Evolutionary conservation across 2,329 filamentous ascomycete species (phyloP).

Genomic region (Clathrospora elynae): DNA sequence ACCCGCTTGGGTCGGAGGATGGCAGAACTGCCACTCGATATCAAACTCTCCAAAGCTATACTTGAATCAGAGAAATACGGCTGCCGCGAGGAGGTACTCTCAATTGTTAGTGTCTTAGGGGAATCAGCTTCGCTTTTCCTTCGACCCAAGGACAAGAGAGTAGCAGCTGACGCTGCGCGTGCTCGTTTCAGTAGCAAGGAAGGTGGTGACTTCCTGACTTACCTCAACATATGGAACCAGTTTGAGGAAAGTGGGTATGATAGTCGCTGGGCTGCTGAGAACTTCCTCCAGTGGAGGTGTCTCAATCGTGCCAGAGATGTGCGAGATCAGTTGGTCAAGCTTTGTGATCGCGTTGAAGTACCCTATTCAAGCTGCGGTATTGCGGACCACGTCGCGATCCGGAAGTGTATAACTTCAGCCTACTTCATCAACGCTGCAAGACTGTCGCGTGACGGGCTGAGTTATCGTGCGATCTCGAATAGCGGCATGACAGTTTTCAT

Average conservation of each 20-base stretch:
- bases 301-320: constrained; percentile 88
- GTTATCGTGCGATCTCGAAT: constrained; percentile 83
- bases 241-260: constrained; percentile 93
- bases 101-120: constrained; percentile 91
- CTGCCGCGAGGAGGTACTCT: constrained; percentile 92
- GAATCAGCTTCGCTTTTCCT: constrained; percentile 91
- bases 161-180: constrained; percentile 89
- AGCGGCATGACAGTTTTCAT: constrained; percentile 86
- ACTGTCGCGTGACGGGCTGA: constrained; percentile 80
- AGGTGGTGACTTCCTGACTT: constrained; percentile 85
- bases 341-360: constrained; percentile 93
- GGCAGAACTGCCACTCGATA: constrained; percentile 92
- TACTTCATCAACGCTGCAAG: constrained; percentile 94
- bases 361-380: constrained; percentile 69
- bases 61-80: constrained; percentile 86
- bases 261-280: constrained; percentile 85
- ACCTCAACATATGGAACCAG: constrained; percentile 93
- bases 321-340: constrained; percentile 85
- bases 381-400: constrained; percentile 75
- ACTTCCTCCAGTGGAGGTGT: constrained; percentile 91
- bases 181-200: constrained; percentile 88
- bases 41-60: constrained; percentile 87
- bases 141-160: constrained; percentile 94
- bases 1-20: constrained; percentile 92
- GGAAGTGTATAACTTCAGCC: constrained; percentile 84